Evolutionary conservation across 2,329 filamentous ascomycete genomes (phyloP), one percentile per base, ranked within the genome.

Genomic region (Stagonosporopsis rhizophila): DNA sequence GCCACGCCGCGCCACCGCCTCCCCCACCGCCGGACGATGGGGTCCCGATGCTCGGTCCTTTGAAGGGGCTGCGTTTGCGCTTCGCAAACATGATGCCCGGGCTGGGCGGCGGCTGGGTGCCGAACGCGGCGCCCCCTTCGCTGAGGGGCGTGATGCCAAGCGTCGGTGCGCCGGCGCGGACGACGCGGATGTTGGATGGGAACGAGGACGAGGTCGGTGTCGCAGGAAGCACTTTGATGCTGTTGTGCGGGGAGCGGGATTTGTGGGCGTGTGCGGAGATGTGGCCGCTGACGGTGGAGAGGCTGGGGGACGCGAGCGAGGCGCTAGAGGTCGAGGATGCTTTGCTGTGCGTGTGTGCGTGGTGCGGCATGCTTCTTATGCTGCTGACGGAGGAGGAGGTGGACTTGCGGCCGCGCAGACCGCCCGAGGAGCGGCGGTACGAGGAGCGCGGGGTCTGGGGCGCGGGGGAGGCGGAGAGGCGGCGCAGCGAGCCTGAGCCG

Each of bases 311-410:
- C 11, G 75, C 75, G 39, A 82, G 89, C 32, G 89, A 89, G 17
- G 87, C 84, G 4, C 85, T 96, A 39, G 92, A 96, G 1, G 92
- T 95, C 0, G 92, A 97, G 0, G 91, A 96, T 0, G 95, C 92
- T 77, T 98, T 98, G 20, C 92, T 96, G 74, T 97, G 94, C 1
- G 89, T 88, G 72, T 92, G 89, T 64, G 93, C 91, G 68, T 94
- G 92, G 71, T 74, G 71, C 32, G 72, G 73, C 71, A 98, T 92
- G 40, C 90, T 96, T 56, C 95, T 89, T 54, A 99, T 89, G 0
- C 92, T 96, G 0, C 92, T 97, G 15, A 99, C 88, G 0, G 93
- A 98, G 0, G 92, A 96, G 0, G 92, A 97, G 0, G 95, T 99
- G 0, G 94, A 98, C 75, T 98, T 98, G 58, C 95, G 87, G 34